Evolutionary conservation across 2,329 filamentous ascomycete species (phyloP).

Genomic region (Trematosphaeria pertusa): DNA sequence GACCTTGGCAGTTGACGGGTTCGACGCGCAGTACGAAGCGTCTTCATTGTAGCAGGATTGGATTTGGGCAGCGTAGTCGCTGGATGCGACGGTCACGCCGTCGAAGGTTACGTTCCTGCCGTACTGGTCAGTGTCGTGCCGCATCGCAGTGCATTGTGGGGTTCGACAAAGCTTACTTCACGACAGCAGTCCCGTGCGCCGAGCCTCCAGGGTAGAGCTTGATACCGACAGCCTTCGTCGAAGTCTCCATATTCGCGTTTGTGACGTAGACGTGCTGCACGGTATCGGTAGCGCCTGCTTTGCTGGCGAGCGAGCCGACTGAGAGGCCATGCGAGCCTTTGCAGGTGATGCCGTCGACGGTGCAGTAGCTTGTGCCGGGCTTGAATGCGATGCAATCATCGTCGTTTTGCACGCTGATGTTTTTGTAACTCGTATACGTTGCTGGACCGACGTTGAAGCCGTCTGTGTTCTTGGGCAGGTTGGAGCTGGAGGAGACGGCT

Average conservation of each 20-base stretch:
- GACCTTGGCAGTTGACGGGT: constrained; percentile 8
- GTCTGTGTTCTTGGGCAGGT: constrained; percentile 38
- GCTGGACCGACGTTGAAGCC: constrained; percentile 55
- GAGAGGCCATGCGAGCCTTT: constrained; percentile 58
- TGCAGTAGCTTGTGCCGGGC: constrained; percentile 49
- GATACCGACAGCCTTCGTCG: constrained; percentile 56
- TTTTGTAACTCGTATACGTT: constrained; percentile 47
- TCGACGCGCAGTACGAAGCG: constrained; percentile 6
- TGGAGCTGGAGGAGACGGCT: constrained; percentile 45
- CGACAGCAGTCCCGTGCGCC: constrained; percentile 1
- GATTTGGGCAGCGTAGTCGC: constrained; percentile 14
- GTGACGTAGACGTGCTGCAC: constrained; percentile 54
- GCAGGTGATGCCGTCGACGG: constrained; percentile 53
- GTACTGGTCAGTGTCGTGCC: no score
- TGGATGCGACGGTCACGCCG: constrained; percentile 5
- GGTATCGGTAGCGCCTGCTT: constrained; percentile 41
- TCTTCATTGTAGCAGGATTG: constrained; percentile 13
- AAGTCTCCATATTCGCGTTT: constrained; percentile 50
- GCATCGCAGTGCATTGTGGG: no score
- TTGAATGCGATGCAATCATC: constrained; percentile 53
- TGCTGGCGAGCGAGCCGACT: constrained; percentile 55
- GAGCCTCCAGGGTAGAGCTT: constrained; percentile 53
- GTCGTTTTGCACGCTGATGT: constrained; percentile 9
- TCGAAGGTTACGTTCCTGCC: constrained; percentile 12
- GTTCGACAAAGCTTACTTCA: constrained; percentile 1